phyloP scores from a whole-genome alignment of 306 rosid species.

The Casuarina equisetifolia region DNA sequence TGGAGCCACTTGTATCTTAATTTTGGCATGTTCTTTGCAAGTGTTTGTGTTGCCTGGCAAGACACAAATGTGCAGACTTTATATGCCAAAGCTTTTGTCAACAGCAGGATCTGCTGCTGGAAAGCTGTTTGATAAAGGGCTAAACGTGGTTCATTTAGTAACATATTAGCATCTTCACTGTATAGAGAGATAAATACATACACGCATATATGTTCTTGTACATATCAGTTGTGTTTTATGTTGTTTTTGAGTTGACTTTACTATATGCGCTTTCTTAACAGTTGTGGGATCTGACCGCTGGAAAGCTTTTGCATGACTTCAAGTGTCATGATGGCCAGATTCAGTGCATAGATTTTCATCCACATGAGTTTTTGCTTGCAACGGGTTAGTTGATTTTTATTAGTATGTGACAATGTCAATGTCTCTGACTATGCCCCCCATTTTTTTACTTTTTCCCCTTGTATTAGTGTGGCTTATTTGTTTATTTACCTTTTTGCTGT shows the following conservation, averaged over 20 bases:
- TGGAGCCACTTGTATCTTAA: neutral
- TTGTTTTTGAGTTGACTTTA: neutral
- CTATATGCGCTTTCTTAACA: constrained; percentile 36
- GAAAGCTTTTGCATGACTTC: constrained; percentile 92
- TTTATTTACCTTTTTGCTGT: neutral
- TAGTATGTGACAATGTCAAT: constrained; percentile 4
- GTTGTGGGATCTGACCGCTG: constrained; percentile 99
- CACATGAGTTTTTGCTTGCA: constrained; percentile 92
- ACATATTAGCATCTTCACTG: neutral
- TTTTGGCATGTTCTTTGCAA: neutral
- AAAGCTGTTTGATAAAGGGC: constrained; percentile 1
- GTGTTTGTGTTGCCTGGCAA: neutral
- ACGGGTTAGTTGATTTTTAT: constrained; percentile 66
- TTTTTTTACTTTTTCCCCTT: neutral
- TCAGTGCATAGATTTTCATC: constrained; percentile 98
- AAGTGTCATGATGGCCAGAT: constrained; percentile 93
- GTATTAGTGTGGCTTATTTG: neutral
- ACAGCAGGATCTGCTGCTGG: neutral
- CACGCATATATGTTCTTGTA: constrained; percentile 6
- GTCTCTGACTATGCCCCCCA: neutral
- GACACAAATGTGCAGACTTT: neutral
- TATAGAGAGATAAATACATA: neutral
- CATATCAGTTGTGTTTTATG: constrained; percentile 1
- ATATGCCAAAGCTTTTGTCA: neutral
- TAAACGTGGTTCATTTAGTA: neutral